A percentile compares a stretch with the other conserved stretches of the same genome.
phyloP scores from a whole-genome alignment of 345 rosid species.

The Lagerstroemia speciosa region DNA sequence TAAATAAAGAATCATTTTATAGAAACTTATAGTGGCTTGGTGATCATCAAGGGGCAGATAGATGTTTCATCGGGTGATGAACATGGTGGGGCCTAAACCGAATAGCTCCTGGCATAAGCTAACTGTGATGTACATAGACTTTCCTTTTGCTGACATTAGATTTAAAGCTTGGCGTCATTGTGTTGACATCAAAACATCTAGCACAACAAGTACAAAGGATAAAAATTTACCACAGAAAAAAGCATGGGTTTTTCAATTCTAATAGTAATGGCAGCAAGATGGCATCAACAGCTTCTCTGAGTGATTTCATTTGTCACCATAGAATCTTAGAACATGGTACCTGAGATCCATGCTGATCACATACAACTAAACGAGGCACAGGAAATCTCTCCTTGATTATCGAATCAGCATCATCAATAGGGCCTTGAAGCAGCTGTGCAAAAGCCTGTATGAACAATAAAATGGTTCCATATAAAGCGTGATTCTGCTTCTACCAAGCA shows the following conservation, averaged over 20 bases:
- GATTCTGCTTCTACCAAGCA: too few species aligned
- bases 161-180: background rate
- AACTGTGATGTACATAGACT: background rate
- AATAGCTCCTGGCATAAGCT: background rate
- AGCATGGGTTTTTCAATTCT: background rate
- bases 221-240: background rate
- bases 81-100: background rate
- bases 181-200: background rate
- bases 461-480: background rate
- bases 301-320: background rate
- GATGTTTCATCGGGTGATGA: background rate
- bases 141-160: background rate
- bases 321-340: slow-evolving; percentile 17
- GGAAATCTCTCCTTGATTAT: slow-evolving; percentile 87
- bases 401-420: slow-evolving; percentile 49
- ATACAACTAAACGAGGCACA: slow-evolving; percentile 75
- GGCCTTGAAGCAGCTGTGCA: slow-evolving; percentile 67
- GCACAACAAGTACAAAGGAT: background rate
- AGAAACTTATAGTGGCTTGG: background rate
- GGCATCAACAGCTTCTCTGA: background rate
- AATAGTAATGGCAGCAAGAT: background rate
- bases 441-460: slow-evolving; percentile 43
- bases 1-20: background rate
- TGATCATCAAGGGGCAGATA: background rate
- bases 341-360: slow-evolving; percentile 99